phyloP scores from a whole-genome alignment of 148 eudicot genomes.

The Camellia sinensis region DNA sequence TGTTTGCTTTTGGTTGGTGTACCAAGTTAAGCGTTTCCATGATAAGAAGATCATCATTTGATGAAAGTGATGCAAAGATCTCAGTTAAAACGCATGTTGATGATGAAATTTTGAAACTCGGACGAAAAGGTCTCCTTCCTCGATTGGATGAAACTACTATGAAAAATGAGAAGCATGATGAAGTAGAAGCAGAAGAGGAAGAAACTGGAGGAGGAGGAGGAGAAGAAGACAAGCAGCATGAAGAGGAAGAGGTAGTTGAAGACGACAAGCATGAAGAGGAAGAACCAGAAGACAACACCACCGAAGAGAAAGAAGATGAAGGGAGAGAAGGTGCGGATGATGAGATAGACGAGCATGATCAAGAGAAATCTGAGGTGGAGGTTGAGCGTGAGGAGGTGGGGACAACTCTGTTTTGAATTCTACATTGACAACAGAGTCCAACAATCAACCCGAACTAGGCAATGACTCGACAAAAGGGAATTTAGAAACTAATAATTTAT shows the following conservation, averaged over 20 bases:
- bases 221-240: slow-evolving; percentile 13
- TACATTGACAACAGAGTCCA: slow-evolving; percentile 15
- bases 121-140: slow-evolving; percentile 63
- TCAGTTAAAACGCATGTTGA: slow-evolving; percentile 13
- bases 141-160: slow-evolving; percentile 27
- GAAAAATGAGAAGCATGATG: slow-evolving; percentile 38
- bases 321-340: slow-evolving; percentile 34
- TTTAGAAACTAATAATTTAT: slow-evolving; percentile 19
- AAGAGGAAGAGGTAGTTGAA: slow-evolving; percentile 31
- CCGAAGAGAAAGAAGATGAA: slow-evolving; percentile 26
- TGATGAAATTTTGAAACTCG: slow-evolving; percentile 40
- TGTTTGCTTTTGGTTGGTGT: slow-evolving; percentile 82
- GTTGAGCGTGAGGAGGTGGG: slow-evolving; percentile 44
- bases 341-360: slow-evolving; percentile 35
- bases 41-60: slow-evolving; percentile 77
- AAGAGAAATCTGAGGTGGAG: slow-evolving; percentile 36
- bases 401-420: slow-evolving; percentile 37
- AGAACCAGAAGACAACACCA: slow-evolving; percentile 24
- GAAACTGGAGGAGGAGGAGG: slow-evolving; percentile 54
- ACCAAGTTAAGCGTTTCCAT: slow-evolving; percentile 88
- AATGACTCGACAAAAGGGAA: slow-evolving; percentile 27
- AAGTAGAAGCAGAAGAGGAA: slow-evolving; percentile 43
- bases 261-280: slow-evolving; percentile 37
- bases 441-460: slow-evolving; percentile 22
- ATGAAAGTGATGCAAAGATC: slow-evolving; percentile 36